Percentiles rank a stretch among this genome's conserved stretches.
These are phyloP conservation scores for Zymoseptoria brevis DNA, from an alignment of 2,329 filamentous ascomycete genomes.

Conservation along the genomic window DNA sequence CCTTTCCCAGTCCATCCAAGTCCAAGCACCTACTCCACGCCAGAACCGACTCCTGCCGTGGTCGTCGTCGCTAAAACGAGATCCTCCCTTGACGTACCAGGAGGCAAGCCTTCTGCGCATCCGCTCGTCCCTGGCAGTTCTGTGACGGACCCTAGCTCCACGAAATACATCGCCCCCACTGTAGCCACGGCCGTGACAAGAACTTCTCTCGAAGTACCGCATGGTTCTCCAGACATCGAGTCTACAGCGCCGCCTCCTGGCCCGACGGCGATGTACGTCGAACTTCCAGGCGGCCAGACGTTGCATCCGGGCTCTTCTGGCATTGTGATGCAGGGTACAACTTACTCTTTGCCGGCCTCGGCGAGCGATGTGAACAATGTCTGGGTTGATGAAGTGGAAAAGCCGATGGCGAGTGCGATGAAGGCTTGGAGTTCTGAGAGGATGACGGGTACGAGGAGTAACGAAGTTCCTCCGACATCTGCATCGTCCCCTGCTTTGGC, in stretches of 20 bases:
- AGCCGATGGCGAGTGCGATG: background rate
- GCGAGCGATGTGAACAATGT: background rate
- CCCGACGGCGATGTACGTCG: background rate
- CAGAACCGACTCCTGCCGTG: background rate
- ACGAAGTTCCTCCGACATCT: background rate
- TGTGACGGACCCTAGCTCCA: background rate
- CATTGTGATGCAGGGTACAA: conserved; percentile 6
- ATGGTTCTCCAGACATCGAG: background rate
- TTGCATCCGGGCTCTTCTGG: conserved; percentile 12
- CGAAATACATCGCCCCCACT: background rate
- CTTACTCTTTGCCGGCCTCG: conserved; percentile 4
- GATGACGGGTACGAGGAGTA: background rate
- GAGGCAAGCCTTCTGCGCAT: no score
- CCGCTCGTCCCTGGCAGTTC: no score
- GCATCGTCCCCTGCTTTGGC: background rate
- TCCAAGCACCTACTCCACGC: no score
- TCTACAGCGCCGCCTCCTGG: background rate
- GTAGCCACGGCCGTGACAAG: background rate
- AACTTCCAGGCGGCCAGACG: conserved; percentile 6
- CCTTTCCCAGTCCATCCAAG: background rate
- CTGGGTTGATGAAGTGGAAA: background rate
- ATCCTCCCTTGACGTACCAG: background rate
- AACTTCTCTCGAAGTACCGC: background rate
- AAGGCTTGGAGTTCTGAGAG: background rate
- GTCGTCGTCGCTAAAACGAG: background rate